Percentiles rank a stretch among this genome's conserved stretches.
phyloP scores from a whole-genome alignment of 2,329 filamentous ascomycete species.

The Sclerotinia spermophila region DNA sequence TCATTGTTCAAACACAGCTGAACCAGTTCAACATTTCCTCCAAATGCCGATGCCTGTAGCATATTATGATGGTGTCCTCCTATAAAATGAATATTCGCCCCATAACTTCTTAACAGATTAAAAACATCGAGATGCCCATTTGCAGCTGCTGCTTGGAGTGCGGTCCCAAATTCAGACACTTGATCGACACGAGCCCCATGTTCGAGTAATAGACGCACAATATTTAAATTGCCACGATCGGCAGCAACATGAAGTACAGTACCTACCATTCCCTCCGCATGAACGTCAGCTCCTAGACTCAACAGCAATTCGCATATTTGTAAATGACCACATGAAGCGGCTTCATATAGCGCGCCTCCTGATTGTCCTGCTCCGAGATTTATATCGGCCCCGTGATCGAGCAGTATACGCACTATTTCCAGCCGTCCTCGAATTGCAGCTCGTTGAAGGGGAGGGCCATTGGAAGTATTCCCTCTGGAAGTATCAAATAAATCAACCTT shows the following conservation, averaged over 20 bases:
- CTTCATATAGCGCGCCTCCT: conserved; percentile 8
- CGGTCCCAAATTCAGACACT: background rate
- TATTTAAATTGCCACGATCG: background rate
- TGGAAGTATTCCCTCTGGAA: too few species aligned
- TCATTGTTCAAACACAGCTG: too few species aligned
- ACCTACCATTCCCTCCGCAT: background rate
- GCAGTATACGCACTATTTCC: background rate
- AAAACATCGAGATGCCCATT: conserved; percentile 6
- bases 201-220: background rate
- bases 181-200: background rate
- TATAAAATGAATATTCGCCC: too few species aligned
- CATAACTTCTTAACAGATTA: too few species aligned
- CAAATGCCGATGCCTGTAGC: too few species aligned
- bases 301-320: background rate
- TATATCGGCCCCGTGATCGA: background rate
- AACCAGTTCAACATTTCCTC: too few species aligned
- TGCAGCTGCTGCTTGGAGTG: conserved; percentile 16
- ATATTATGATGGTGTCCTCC: too few species aligned
- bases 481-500: background rate
- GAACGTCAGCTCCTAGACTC: background rate
- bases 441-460: background rate
- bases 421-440: background rate
- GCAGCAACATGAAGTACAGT: conserved; percentile 13
- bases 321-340: background rate
- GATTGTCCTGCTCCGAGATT: background rate